These are phyloP conservation scores for Aulographum hederae DNA, from an alignment of 2,329 filamentous ascomycete genomes.

Conservation along the genomic window DNA sequence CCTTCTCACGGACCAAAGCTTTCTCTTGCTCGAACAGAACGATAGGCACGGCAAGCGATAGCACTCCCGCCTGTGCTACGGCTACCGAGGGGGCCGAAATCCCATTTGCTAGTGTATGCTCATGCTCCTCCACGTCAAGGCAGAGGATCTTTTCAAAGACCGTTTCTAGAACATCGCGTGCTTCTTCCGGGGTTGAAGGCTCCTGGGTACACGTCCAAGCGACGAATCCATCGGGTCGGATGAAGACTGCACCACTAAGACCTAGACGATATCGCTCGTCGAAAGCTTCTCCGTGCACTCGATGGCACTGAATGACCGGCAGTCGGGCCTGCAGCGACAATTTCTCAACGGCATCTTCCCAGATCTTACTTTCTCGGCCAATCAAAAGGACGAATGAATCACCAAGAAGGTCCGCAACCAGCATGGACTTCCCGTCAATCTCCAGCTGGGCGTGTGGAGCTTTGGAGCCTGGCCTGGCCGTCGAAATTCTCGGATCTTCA, in stretches of 20 bases:
- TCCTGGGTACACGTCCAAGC: constrained; percentile 9
- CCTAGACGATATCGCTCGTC: constrained; percentile 10
- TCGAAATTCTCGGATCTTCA: constrained; percentile 7
- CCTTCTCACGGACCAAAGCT: no score
- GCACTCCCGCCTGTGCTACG: no score
- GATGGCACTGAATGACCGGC: constrained; percentile 8
- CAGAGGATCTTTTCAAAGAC: neutral
- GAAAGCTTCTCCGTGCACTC: constrained; percentile 8
- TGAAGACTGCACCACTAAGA: constrained; percentile 10
- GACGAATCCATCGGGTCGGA: constrained; percentile 13
- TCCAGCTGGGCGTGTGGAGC: constrained; percentile 15
- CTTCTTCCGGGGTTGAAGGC: neutral
- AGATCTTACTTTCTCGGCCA: neutral
- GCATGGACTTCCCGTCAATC: constrained; percentile 11
- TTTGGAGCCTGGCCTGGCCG: constrained; percentile 11
- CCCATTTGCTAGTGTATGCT: no score
- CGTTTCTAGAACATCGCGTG: neutral
- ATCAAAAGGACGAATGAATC: constrained; percentile 10
- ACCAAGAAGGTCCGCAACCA: constrained; percentile 13
- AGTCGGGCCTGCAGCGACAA: constrained; percentile 5
- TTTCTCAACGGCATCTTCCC: neutral
- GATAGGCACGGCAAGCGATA: no score
- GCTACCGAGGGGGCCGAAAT: no score
- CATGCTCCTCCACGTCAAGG: no score
- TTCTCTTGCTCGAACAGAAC: no score